Conservation (phyloP, 2,329 filamentous ascomycete species). For the Cladobotryum mycophilum region DNA sequence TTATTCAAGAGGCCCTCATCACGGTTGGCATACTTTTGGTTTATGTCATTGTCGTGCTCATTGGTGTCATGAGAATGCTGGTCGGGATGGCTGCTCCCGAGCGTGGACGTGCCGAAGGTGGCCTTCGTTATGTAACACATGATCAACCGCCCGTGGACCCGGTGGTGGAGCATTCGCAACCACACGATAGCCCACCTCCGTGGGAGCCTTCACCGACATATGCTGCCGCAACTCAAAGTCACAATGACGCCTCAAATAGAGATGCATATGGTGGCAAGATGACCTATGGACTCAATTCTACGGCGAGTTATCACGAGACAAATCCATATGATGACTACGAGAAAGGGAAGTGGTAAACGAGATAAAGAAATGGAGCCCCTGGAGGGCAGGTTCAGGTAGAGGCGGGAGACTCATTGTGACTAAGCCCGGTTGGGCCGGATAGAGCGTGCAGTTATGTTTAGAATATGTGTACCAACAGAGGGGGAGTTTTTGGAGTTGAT, state of each 20-base stretch:
- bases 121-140: slow-evolving; percentile 33
- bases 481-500: too few species aligned
- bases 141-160: slow-evolving; percentile 23
- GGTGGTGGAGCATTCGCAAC: slow-evolving; percentile 5
- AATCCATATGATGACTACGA: slow-evolving; percentile 8
- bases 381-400: too few species aligned
- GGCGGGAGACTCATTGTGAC: too few species aligned
- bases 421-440: neutral
- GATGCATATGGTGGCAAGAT: slow-evolving; percentile 3
- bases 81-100: slow-evolving; percentile 54
- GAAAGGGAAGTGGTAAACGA: slow-evolving; percentile 4
- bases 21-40: slow-evolving; percentile 66
- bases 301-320: neutral
- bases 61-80: slow-evolving; percentile 63
- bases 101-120: slow-evolving; percentile 49
- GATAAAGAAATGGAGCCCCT: too few species aligned
- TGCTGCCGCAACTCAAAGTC: neutral
- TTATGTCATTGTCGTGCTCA: slow-evolving; percentile 70
- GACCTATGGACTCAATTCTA: slow-evolving; percentile 4
- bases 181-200: slow-evolving; percentile 6
- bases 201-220: slow-evolving; percentile 1
- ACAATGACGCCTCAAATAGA: neutral
- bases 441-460: neutral
- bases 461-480: neutral
- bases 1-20: slow-evolving; percentile 75